Evolutionary conservation across 1,284 basidiomycete genomes (phyloP), one percentile per base, ranked within the genome.

Genomic region (Trametes versicolor): DNA sequence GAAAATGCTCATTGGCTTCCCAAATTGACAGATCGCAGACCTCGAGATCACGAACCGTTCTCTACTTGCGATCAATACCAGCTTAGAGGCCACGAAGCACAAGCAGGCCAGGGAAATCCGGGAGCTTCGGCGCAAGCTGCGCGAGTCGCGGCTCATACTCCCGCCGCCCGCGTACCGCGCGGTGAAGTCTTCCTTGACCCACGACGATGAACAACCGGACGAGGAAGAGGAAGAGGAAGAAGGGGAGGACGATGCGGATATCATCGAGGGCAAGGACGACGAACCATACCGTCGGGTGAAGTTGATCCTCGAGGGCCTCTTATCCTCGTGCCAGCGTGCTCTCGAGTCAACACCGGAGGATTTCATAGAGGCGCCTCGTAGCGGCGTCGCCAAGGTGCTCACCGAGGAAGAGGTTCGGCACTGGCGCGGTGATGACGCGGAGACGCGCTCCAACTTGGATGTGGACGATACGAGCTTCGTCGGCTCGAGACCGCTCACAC

Each of bases 31-130:
- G 93, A 94, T 94, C 65, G 92, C 89, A 17, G 92, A 94, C 77
- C 80, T 94, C 21, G 91, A 94, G 77, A 94, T 94, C 70, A 91
- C 91, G 12, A 94, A 93, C 75, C 84, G 85, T 45, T 94, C 93
- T 6, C 81, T 94, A 25, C 81, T 94, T 51, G 86, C 87, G 2
- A 93, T 94, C 76, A 94, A 94, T 71, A 79, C 87, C 0, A 84
- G 88, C 37, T 80, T 94, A 9, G 92, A 94, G 75, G 84, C 87
- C 39, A 86, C 86, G 53, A 93, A 92, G 75, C 85, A 90, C 70
- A 82, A 83, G n/a, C 92, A 94, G 73, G 88, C 90, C 8, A 91
- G 88, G 72, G 93, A 94, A 75, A 93, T 94, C 53, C 69, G 69
- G 36, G 69, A 70, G 17, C 80, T 94, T 23, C 85, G 89, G 32